A percentile compares a stretch with the other conserved stretches of the same genome.
These are phyloP conservation scores for Talaromyces ruber DNA, from an alignment of 495 filamentous ascomycete genomes.

Conservation along the genomic window DNA sequence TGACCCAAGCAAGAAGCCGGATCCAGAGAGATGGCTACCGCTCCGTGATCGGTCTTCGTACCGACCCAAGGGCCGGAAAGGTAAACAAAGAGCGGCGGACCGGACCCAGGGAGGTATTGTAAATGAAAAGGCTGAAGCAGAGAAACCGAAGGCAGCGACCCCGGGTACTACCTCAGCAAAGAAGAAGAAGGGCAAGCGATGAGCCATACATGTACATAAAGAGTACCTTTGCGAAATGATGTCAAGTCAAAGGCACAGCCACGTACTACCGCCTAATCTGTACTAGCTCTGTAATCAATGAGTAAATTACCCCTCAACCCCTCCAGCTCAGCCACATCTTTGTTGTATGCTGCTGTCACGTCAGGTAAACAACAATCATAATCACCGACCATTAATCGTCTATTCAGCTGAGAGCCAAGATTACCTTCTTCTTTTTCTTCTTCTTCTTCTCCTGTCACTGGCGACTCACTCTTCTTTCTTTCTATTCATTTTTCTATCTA, in stretches of 20 bases:
- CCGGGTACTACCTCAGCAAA: constrained; percentile 43
- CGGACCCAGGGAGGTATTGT: constrained; percentile 80
- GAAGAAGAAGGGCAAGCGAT: constrained; percentile 70
- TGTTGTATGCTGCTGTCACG: neutral
- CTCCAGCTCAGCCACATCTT: constrained; percentile 1
- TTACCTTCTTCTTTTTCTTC: too few relatives aligned
- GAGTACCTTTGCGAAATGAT: neutral
- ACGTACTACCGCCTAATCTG: neutral
- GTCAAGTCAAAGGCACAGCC: neutral
- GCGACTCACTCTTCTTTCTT: neutral
- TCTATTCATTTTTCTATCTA: neutral
- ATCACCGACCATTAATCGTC: neutral
- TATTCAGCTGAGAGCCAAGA: neutral
- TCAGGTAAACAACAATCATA: neutral
- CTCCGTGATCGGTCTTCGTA: constrained; percentile 82
- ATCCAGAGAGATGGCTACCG: constrained; percentile 90
- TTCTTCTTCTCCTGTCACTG: neutral
- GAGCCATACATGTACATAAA: constrained; percentile 7
- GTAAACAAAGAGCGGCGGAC: constrained; percentile 68
- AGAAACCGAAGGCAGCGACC: constrained; percentile 43
- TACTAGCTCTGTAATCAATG: neutral
- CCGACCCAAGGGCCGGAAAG: constrained; percentile 83
- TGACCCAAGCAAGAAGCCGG: constrained; percentile 63
- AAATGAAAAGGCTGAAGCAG: constrained; percentile 60
- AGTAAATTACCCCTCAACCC: neutral